Conservation (phyloP, 2,329 filamentous ascomycete species). For the Acarospora socialis region DNA sequence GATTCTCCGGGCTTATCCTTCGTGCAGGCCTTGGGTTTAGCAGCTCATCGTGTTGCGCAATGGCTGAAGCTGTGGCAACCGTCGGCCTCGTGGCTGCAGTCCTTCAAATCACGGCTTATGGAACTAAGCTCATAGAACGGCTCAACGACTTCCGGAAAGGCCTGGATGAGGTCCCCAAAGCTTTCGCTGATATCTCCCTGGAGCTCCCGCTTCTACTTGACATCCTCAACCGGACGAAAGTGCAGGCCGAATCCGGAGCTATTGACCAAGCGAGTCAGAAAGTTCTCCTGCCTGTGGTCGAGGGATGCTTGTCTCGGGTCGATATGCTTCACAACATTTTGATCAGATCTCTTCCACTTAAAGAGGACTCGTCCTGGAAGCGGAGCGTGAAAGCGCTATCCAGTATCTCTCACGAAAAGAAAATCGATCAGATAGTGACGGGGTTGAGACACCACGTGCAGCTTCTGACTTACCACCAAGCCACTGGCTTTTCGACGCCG, state of each 20-base stretch:
- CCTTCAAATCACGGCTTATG: constrained; percentile 2
- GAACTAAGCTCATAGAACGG: constrained; percentile 1
- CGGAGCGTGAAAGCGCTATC: background rate
- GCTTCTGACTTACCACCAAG: background rate
- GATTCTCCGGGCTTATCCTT: no score
- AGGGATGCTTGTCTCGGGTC: constrained; percentile 5
- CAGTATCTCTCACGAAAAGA: background rate
- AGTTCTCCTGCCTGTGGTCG: constrained; percentile 6
- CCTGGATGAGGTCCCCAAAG: constrained; percentile 2
- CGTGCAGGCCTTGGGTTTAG: no score
- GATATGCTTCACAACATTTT: no score
- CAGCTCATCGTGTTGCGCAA: no score
- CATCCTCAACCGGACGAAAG: constrained; percentile 1
- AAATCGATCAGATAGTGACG: background rate
- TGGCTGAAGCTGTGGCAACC: constrained; percentile 9
- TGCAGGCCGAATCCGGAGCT: constrained; percentile 3
- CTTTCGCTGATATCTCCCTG: constrained; percentile 3
- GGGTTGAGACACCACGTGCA: background rate
- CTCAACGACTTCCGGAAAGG: constrained; percentile 3
- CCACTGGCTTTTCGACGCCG: no score
- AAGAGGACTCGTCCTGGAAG: background rate
- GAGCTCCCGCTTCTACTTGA: constrained; percentile 7
- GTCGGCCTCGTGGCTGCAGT: constrained; percentile 6
- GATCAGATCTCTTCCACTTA: no score
- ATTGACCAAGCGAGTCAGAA: constrained; percentile 3